Percentiles rank a stretch among this genome's conserved stretches.
These are phyloP conservation scores for Penicillium atrosanguineum DNA, from an alignment of 495 filamentous ascomycete genomes.

Conservation along the genomic window DNA sequence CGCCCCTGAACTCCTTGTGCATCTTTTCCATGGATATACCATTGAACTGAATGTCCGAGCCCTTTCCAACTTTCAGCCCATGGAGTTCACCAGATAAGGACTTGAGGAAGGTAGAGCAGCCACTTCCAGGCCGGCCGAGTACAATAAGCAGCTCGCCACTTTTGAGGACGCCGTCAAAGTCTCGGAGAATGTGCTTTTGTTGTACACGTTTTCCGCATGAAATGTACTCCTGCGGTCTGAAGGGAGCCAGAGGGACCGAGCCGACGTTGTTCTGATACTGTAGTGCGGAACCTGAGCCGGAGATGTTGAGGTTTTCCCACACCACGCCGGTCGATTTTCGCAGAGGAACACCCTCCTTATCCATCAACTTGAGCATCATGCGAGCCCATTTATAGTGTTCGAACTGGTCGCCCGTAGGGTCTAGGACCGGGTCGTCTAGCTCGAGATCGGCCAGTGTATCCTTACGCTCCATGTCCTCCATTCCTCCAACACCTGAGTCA, in stretches of 20 bases:
- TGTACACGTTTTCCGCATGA: conserved; percentile 23
- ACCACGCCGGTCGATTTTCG: conserved; percentile 42
- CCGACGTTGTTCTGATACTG: conserved; percentile 57
- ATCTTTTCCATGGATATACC: conserved; percentile 51
- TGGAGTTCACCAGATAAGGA: conserved; percentile 36
- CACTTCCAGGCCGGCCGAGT: conserved; percentile 43
- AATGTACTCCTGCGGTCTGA: conserved; percentile 47
- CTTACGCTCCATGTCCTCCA: conserved; percentile 29
- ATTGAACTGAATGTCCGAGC: conserved; percentile 51
- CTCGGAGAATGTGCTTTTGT: conserved; percentile 41
- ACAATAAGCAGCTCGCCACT: conserved; percentile 42
- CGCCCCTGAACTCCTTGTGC: conserved; percentile 59
- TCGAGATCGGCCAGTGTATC: conserved; percentile 45
- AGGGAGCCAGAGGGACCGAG: conserved; percentile 46
- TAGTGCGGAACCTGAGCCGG: conserved; percentile 51
- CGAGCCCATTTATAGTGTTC: conserved; percentile 57
- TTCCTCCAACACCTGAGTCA: conserved; percentile 21
- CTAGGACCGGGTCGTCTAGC: conserved; percentile 50
- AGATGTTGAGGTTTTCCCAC: conserved; percentile 54
- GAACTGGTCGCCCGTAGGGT: conserved; percentile 56
- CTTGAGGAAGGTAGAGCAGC: conserved; percentile 46
- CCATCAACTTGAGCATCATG: conserved; percentile 43
- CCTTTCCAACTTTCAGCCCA: conserved; percentile 38
- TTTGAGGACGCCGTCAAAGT: conserved; percentile 40
- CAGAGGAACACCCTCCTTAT: conserved; percentile 41